phyloP scores from a whole-genome alignment of 768 basidiomycete genomes.

The Candolleomyces eurysporus region DNA sequence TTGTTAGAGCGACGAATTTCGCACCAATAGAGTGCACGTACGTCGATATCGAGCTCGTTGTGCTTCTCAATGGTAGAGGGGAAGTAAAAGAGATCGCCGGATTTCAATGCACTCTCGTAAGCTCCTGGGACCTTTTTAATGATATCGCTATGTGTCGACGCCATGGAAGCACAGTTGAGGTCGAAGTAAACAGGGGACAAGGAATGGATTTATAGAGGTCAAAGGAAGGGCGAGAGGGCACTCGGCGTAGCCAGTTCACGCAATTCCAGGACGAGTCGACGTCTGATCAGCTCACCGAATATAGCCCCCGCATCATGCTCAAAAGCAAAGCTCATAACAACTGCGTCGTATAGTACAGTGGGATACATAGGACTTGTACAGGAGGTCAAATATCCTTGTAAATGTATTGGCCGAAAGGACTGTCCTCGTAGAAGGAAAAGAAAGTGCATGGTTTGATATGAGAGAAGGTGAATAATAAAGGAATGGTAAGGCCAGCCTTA shows the following conservation, averaged over 20 bases:
- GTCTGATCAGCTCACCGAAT: too few species aligned
- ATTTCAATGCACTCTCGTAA: conserved; percentile 56
- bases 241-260: too few species aligned
- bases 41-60: conserved; percentile 50
- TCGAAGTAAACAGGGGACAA: too few species aligned
- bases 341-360: too few species aligned
- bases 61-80: conserved; percentile 67
- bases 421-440: conserved; percentile 1
- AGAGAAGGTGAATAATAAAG: conserved; percentile 7
- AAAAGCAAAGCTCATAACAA: too few species aligned
- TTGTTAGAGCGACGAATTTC: neutral
- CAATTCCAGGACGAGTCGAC: too few species aligned
- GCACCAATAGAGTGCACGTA: conserved; percentile 24
- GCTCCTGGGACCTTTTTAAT: conserved; percentile 50
- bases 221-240: too few species aligned
- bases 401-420: too few species aligned
- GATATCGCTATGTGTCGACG: conserved; percentile 45
- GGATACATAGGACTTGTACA: too few species aligned
- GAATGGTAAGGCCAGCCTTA: conserved; percentile 12
- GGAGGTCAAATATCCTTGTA: too few species aligned
- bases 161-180: neutral
- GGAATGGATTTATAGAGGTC: neutral
- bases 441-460: conserved; percentile 3
- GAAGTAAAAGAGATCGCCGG: conserved; percentile 75
- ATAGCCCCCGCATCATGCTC: too few species aligned